Conservation (phyloP, 805 yeast genomes). For the Scheffersomyces spartinae region DNA sequence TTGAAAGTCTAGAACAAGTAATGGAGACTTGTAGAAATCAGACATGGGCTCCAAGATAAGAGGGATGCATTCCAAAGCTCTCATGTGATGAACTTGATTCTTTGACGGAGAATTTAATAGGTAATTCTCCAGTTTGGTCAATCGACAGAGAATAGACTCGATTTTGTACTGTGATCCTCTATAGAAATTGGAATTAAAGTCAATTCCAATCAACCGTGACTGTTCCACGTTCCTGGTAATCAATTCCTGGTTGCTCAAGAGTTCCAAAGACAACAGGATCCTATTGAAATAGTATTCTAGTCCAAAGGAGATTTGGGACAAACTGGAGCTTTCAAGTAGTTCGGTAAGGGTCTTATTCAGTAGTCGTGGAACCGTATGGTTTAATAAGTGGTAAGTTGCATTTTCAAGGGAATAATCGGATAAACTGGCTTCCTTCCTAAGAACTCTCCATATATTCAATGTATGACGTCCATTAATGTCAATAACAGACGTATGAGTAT, state of each 20-base stretch:
- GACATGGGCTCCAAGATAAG: slow-evolving; percentile 88
- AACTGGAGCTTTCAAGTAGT: slow-evolving; percentile 1
- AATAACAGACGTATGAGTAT: slow-evolving; percentile 62
- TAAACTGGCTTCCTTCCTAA: slow-evolving; percentile 52
- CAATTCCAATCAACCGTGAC: slow-evolving; percentile 79
- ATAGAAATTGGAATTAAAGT: slow-evolving; percentile 75
- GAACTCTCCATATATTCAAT: slow-evolving; percentile 73
- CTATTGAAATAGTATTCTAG: slow-evolving; percentile 37
- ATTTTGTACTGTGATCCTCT: slow-evolving; percentile 93
- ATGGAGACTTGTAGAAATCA: slow-evolving; percentile 75
- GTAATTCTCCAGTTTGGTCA: slow-evolving; percentile 67
- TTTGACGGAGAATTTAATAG: slow-evolving; percentile 71
- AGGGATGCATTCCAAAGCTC: slow-evolving; percentile 79
- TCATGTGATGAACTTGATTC: slow-evolving; percentile 70
- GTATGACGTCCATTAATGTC: slow-evolving; percentile 71
- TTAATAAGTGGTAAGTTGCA: slow-evolving; percentile 56
- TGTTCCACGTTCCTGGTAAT: slow-evolving; percentile 67
- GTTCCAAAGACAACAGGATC: slow-evolving; percentile 28
- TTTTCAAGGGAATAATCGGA: slow-evolving; percentile 68
- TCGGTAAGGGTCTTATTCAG: slow-evolving; percentile 34
- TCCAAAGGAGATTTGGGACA: slow-evolving; percentile 16
- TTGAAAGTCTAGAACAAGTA: slow-evolving; percentile 86
- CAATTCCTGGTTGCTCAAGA: slow-evolving; percentile 53
- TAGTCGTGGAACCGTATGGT: slow-evolving; percentile 56
- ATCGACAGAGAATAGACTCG: slow-evolving; percentile 67